A percentile compares a stretch with the other conserved stretches of the same genome.
phyloP scores from a whole-genome alignment of 495 filamentous ascomycete genomes.

The Trichoderma erinaceum region DNA sequence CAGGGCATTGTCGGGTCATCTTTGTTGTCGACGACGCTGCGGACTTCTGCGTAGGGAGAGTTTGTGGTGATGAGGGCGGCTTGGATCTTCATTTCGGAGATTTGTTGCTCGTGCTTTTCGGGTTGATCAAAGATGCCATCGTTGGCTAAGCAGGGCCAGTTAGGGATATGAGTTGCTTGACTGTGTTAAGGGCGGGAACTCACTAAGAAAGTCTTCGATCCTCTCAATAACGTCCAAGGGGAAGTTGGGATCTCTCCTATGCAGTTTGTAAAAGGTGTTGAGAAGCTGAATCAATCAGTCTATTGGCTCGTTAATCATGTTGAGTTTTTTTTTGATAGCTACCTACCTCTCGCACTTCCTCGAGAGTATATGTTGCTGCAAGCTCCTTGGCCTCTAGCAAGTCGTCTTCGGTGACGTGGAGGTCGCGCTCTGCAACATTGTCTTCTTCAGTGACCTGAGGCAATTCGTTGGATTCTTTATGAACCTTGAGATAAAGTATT shows the following conservation, averaged over 20 bases:
- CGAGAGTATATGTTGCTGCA: constrained; percentile 29
- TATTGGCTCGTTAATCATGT: background rate
- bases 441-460: background rate
- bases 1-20: constrained; percentile 34
- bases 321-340: background rate
- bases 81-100: constrained; percentile 40
- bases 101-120: constrained; percentile 31
- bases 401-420: constrained; percentile 29
- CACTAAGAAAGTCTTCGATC: constrained; percentile 27
- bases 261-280: constrained; percentile 22
- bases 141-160: constrained; percentile 23
- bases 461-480: background rate
- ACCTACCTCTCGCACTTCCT: constrained; percentile 20
- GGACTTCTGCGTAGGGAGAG: constrained; percentile 44
- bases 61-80: constrained; percentile 39
- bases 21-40: constrained; percentile 44
- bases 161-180: background rate
- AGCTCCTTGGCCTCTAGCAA: constrained; percentile 29
- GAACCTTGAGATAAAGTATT: background rate
- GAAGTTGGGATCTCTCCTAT: constrained; percentile 34
- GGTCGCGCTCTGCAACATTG: background rate
- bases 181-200: background rate
- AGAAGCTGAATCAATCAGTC: background rate
- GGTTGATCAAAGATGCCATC: constrained; percentile 31
- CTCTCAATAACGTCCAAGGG: constrained; percentile 29